These are phyloP conservation scores for Porphyrellus sp. DNA, from an alignment of 1,284 basidiomycete species.

Conservation along the genomic window DNA sequence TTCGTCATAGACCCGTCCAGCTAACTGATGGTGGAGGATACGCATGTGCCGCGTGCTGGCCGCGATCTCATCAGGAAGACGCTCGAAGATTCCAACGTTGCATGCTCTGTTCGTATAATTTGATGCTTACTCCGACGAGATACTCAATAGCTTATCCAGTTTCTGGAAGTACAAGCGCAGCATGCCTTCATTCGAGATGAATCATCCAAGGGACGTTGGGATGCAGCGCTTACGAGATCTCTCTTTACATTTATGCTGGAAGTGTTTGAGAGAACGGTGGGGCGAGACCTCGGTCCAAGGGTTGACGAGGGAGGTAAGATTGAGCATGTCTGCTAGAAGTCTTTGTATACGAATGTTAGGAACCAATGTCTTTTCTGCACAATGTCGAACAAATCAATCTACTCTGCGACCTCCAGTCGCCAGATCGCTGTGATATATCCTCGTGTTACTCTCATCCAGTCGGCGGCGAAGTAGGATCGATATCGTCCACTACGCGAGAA, in stretches of 20 bases:
- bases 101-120: slow-evolving; percentile 54
- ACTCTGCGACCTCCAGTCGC: not conserved
- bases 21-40: slow-evolving; percentile 52
- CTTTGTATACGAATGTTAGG: slow-evolving; percentile 13
- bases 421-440: not conserved
- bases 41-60: slow-evolving; percentile 83
- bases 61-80: slow-evolving; percentile 79
- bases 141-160: slow-evolving; percentile 44
- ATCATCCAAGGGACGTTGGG: slow-evolving; percentile 88
- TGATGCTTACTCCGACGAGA: not conserved
- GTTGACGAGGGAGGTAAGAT: slow-evolving; percentile 43
- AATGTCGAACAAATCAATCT: slow-evolving; percentile 8
- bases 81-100: slow-evolving; percentile 74
- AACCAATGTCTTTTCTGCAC: slow-evolving; percentile 12
- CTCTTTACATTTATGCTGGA: slow-evolving; percentile 88
- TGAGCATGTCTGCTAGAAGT: slow-evolving; percentile 57
- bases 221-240: slow-evolving; percentile 81
- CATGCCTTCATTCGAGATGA: slow-evolving; percentile 94
- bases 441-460: not conserved
- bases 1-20: not conserved
- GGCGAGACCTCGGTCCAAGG: slow-evolving; percentile 74
- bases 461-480: not conserved
- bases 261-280: slow-evolving; percentile 85
- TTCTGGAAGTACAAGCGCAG: slow-evolving; percentile 89
- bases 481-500: no score